Conservation (phyloP, 2,329 filamentous ascomycete species). For the Apiospora koreana region DNA sequence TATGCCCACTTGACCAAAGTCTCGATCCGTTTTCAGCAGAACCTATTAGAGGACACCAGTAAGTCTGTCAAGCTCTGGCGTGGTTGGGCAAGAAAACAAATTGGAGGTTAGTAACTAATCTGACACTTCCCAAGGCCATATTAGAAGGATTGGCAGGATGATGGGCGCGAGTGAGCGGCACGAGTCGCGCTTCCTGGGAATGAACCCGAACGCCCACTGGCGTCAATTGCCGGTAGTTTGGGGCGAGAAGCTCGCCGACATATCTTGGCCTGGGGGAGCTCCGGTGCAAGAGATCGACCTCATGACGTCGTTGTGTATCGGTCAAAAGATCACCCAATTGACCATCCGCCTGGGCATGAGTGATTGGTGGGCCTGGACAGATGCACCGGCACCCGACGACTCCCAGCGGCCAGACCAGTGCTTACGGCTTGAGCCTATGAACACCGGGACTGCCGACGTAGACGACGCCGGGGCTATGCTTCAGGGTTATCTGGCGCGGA, state of each 20-base stretch:
- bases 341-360: conserved; percentile 26
- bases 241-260: conserved; percentile 11
- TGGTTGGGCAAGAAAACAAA: too few species aligned
- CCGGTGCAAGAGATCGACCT: not conserved
- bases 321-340: conserved; percentile 24
- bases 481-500: conserved; percentile 26
- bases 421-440: conserved; percentile 28
- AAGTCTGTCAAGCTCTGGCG: conserved; percentile 26
- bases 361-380: conserved; percentile 30
- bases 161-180: conserved; percentile 18
- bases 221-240: not conserved
- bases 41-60: conserved; percentile 22
- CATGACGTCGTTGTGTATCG: not conserved
- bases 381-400: conserved; percentile 14
- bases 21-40: conserved; percentile 26
- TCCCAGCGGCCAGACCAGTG: conserved; percentile 17
- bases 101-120: not conserved
- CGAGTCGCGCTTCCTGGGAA: conserved; percentile 18
- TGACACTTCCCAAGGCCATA: not conserved
- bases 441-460: conserved; percentile 21
- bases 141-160: not conserved
- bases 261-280: not conserved
- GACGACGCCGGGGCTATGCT: conserved; percentile 23
- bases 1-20: conserved; percentile 28
- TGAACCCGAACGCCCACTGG: not conserved